Evolutionary conservation across 768 basidiomycete species (phyloP).

Genomic region (Pleurotus sapidus): DNA sequence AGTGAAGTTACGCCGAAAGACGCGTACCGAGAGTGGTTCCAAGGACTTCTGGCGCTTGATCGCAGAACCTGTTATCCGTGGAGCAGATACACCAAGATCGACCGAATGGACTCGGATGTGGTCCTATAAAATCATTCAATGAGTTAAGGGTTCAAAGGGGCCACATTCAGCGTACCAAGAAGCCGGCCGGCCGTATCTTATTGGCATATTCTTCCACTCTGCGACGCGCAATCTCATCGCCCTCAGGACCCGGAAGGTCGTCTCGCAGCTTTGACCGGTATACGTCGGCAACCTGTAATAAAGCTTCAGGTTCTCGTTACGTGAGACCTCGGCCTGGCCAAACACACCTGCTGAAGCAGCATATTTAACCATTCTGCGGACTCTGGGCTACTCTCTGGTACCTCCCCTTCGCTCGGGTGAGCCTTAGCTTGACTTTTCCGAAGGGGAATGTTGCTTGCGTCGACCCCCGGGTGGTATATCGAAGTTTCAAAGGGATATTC

Average conservation of each 20-base stretch:
- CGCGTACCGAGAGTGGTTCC: conserved; percentile 27
- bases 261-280: conserved; percentile 79
- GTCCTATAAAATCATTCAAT: conserved; percentile 47
- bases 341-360: conserved; percentile 72
- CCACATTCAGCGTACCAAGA: conserved; percentile 49
- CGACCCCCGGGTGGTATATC: conserved; percentile 58
- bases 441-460: conserved; percentile 35
- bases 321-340: background rate
- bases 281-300: conserved; percentile 57
- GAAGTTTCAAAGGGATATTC: conserved; percentile 52
- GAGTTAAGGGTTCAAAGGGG: background rate
- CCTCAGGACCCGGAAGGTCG: conserved; percentile 65
- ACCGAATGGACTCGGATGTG: conserved; percentile 84
- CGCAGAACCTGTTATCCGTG: conserved; percentile 70
- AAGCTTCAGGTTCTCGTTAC: background rate
- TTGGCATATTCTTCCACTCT: conserved; percentile 83
- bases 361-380: conserved; percentile 92
- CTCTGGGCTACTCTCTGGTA: conserved; percentile 42
- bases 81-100: conserved; percentile 79
- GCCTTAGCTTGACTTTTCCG: conserved; percentile 30
- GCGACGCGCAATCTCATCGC: conserved; percentile 79
- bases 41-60: conserved; percentile 33
- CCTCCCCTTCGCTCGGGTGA: conserved; percentile 19
- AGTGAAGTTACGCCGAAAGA: conserved; percentile 11
- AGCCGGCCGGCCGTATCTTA: conserved; percentile 62